Base-by-base conservation (phyloP, 768 basidiomycete species). In the Mycena alexandri region DNA sequence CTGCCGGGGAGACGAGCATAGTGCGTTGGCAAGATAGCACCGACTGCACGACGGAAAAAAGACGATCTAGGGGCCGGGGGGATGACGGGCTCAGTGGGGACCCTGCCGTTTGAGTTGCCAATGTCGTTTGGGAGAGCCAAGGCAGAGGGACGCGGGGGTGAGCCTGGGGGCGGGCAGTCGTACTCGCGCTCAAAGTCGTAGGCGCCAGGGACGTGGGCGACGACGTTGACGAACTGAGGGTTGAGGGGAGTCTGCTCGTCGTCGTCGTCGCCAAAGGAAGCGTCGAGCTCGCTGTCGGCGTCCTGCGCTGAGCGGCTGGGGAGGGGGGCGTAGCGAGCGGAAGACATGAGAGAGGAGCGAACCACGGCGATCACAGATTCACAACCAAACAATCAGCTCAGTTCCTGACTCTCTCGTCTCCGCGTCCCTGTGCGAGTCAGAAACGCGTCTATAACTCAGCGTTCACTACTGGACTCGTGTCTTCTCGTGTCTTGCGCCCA, bases 131-230 rank as follows among this genome's bases (percentile, higher is more conserved):
- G 90, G 21, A 87, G 80, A 8, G 90, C 90, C 54, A 78, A 67
- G 0, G 86, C 71, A 8, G 91, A 85, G 0, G 85, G 87, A 1
- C 81, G 77, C 1, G 93, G 92, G 0, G 93, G 93, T 0, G 92
- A 92, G 43, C 93, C 93, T 5, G 93, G 92, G 1, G 93, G 93
- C 1, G 93, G 92, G 42, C 81, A 83, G 70, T 92, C 90, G 74
- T 90, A 92, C 64, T 90, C 89, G 25, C 91, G 84, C 76, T 95
- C 94, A 75, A 95, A 95, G 77, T 95, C 91, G 78, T 93, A 93
- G 3, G 81, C 77, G 29, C 85, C 86, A 16, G 86, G 82, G 33
- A 82, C 75, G 48, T 79, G 77, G 34, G 53, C 69, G 2, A 75
- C 70, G 25, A 70, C 65, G 38, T 55, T 56, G 4, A 44, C 71